A percentile compares a stretch with the other conserved stretches of the same genome.
These are phyloP conservation scores for Leccinum obscurum DNA, from an alignment of 768 basidiomycete species.

Conservation along the genomic window DNA sequence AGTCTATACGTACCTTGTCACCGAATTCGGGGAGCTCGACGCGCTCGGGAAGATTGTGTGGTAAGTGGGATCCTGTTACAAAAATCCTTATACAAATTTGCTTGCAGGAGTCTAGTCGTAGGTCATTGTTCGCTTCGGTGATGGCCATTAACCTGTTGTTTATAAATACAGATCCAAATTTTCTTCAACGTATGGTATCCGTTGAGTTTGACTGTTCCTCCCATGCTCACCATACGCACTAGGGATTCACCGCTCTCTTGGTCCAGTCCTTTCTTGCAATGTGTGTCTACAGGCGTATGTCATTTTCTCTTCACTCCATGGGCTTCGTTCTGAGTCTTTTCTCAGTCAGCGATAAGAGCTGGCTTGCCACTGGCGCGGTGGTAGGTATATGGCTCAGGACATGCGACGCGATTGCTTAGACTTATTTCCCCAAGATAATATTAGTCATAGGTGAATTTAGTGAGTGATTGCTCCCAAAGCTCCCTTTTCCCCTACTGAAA, in stretches of 20 bases:
- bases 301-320: background rate
- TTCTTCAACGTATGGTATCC: conserved; percentile 46
- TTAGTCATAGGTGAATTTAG: conserved; percentile 47
- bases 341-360: conserved; percentile 52
- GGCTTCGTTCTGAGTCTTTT: conserved; percentile 12
- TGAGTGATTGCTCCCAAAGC: conserved; percentile 10
- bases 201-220: background rate
- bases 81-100: background rate
- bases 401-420: background rate
- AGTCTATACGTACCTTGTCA: conserved; percentile 53
- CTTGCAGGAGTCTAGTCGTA: conserved; percentile 30
- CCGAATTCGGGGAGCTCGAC: conserved; percentile 35
- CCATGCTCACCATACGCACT: conserved; percentile 1
- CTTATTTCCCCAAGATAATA: conserved; percentile 13
- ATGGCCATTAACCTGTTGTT: background rate
- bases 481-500: conserved; percentile 9
- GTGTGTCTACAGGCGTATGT: conserved; percentile 52
- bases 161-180: conserved; percentile 43
- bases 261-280: conserved; percentile 59
- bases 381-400: conserved; percentile 16
- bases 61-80: conserved; percentile 30
- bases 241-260: conserved; percentile 50
- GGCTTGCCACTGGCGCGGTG: conserved; percentile 40
- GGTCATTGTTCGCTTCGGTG: background rate
- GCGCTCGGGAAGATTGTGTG: conserved; percentile 42